A percentile compares a stretch with the other conserved stretches of the same genome.
phyloP scores from a whole-genome alignment of 306 rosid species.

The Canavalia gladiata region DNA sequence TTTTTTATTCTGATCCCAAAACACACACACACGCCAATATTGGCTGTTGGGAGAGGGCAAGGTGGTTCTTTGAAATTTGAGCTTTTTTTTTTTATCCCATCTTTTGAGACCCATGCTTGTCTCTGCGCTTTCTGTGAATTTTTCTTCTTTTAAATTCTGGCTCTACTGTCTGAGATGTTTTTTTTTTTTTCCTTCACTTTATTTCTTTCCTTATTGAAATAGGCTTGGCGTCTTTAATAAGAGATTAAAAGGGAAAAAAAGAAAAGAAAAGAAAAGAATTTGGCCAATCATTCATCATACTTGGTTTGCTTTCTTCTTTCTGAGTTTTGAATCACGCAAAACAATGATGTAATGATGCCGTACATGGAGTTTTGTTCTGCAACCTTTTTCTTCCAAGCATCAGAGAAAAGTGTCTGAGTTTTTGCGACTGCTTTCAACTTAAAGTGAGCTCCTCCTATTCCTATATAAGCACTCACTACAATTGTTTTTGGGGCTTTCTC shows the following conservation, averaged over 20 bases:
- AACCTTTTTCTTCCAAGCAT: slow-evolving; percentile 45
- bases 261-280: slow-evolving; percentile 35
- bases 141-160: slow-evolving; percentile 56
- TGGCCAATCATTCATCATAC: slow-evolving; percentile 48
- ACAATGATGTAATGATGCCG: slow-evolving; percentile 67
- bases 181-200: slow-evolving; percentile 34
- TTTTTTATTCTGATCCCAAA: slow-evolving; percentile 59
- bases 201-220: slow-evolving; percentile 22
- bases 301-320: slow-evolving; percentile 55
- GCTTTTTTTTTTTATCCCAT: slow-evolving; percentile 60
- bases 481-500: slow-evolving; percentile 48
- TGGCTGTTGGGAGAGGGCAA: slow-evolving; percentile 56
- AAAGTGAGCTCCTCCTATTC: slow-evolving; percentile 47
- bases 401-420: slow-evolving; percentile 55
- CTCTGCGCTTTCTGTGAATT: slow-evolving; percentile 55
- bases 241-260: slow-evolving; percentile 34
- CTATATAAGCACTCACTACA: slow-evolving; percentile 41
- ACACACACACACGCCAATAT: slow-evolving; percentile 51
- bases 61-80: slow-evolving; percentile 74
- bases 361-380: slow-evolving; percentile 53
- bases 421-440: slow-evolving; percentile 52
- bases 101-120: slow-evolving; percentile 95
- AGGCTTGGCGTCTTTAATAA: slow-evolving; percentile 38
- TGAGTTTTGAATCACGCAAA: slow-evolving; percentile 70
- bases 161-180: slow-evolving; percentile 50